A percentile compares a stretch with the other conserved stretches of the same genome.
These are phyloP conservation scores for Populus euphratica DNA, from an alignment of 345 rosid genomes.

Conservation along the genomic window DNA sequence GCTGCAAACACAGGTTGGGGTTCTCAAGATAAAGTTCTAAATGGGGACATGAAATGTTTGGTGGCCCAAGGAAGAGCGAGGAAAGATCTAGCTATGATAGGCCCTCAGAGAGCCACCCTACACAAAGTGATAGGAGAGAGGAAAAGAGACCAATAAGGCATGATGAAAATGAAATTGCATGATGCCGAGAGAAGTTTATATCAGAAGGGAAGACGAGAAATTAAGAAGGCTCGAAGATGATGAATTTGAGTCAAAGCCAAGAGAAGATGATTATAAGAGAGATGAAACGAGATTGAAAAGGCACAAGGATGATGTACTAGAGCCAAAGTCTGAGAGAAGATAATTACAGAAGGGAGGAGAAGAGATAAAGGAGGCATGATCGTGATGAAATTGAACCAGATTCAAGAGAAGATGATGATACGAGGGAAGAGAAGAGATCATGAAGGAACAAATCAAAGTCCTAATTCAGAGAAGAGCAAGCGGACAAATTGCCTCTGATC, in stretches of 20 bases:
- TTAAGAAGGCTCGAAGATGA: conserved; percentile 28
- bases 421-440: too few species aligned
- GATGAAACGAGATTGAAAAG: conserved; percentile 30
- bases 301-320: too few species aligned
- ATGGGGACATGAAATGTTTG: conserved; percentile 76
- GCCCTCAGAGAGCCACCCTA: conserved; percentile 5
- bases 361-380: too few species aligned
- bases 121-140: conserved; percentile 14
- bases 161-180: conserved; percentile 5
- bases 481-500: too few species aligned
- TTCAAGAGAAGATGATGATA: too few species aligned
- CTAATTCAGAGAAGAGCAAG: too few species aligned
- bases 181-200: conserved; percentile 28
- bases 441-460: too few species aligned
- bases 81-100: conserved; percentile 27
- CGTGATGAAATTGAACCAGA: too few species aligned
- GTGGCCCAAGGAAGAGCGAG: conserved; percentile 41
- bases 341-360: too few species aligned
- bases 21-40: conserved; percentile 54
- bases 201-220: conserved; percentile 32
- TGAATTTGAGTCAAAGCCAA: conserved; percentile 27
- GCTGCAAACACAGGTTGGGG: conserved; percentile 92
- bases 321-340: too few species aligned
- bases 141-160: conserved; percentile 9
- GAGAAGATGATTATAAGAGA: conserved; percentile 36